These are phyloP conservation scores for Diaporthe eres DNA, from an alignment of 2,329 filamentous ascomycete genomes.

Conservation along the genomic window DNA sequence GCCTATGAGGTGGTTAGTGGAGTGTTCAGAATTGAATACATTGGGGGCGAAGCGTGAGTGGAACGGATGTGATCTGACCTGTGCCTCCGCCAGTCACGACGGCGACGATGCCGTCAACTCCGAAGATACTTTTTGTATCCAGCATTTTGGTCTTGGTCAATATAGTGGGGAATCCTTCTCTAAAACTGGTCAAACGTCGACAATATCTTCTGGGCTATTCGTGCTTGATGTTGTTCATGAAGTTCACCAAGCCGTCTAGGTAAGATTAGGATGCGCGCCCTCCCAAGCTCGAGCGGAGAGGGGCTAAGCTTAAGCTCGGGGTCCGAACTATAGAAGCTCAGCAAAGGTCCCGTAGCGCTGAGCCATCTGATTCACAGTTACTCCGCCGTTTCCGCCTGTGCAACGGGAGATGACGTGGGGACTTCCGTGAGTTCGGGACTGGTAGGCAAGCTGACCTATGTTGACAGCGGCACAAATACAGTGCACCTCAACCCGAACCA, in stretches of 20 bases:
- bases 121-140: slow-evolving; percentile 56
- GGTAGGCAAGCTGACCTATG: background rate
- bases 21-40: background rate
- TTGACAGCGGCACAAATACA: background rate
- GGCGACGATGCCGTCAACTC: slow-evolving; percentile 65
- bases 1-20: slow-evolving; percentile 51
- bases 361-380: background rate
- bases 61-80: slow-evolving; percentile 50
- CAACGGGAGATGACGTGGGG: slow-evolving; percentile 26
- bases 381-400: slow-evolving; percentile 9
- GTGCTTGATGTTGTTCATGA: background rate
- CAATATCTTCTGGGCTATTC: background rate
- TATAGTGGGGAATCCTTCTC: background rate
- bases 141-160: slow-evolving; percentile 36
- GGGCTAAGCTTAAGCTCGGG: background rate
- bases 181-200: background rate
- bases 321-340: background rate
- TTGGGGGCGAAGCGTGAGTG: background rate
- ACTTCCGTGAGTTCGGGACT: slow-evolving; percentile 7
- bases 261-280: background rate
- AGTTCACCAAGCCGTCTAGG: background rate
- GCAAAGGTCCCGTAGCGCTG: slow-evolving; percentile 5
- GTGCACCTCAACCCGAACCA: background rate
- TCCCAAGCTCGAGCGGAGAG: background rate
- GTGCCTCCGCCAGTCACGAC: slow-evolving; percentile 69